Percentiles rank a stretch among this genome's conserved stretches.
Conservation (phyloP, 257 asterid genomes). For the Solanum chilense region DNA sequence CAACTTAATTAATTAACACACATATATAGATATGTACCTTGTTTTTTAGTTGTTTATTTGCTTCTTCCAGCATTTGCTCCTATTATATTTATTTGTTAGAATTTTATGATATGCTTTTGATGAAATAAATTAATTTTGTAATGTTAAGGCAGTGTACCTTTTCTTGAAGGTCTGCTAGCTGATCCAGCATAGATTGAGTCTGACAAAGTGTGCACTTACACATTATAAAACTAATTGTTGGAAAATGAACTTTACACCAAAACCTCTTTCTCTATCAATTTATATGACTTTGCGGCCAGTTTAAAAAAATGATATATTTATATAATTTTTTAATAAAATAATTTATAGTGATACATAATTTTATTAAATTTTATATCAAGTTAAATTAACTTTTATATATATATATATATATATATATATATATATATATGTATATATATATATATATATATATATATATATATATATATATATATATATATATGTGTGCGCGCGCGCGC, state of each 20-base stretch:
- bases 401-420: too few species aligned
- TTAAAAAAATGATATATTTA: neutral
- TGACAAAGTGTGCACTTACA: neutral
- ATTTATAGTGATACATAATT: neutral
- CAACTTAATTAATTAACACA: neutral
- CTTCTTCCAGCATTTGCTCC: conserved; percentile 16
- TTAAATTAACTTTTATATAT: too few species aligned
- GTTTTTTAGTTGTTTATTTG: conserved; percentile 2
- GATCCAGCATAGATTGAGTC: conserved; percentile 7
- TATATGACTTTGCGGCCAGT: too few species aligned
- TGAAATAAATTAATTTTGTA: neutral
- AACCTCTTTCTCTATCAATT: neutral
- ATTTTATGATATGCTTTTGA: neutral
- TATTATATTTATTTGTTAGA: neutral
- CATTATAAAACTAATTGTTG: neutral
- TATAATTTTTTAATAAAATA: too few species aligned
- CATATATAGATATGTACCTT: neutral
- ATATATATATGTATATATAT: too few species aligned
- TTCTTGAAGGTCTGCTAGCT: conserved; percentile 13
- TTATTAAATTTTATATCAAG: too few species aligned
- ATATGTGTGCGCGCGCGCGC: too few species aligned
- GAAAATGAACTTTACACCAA: neutral
- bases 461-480: too few species aligned
- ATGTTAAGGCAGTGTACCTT: neutral
- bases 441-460: too few species aligned